Evolutionary conservation across 352 stramenopile species (phyloP), one percentile per base, ranked within the genome.

Genomic region (Globisporangium heterothallicum): DNA sequence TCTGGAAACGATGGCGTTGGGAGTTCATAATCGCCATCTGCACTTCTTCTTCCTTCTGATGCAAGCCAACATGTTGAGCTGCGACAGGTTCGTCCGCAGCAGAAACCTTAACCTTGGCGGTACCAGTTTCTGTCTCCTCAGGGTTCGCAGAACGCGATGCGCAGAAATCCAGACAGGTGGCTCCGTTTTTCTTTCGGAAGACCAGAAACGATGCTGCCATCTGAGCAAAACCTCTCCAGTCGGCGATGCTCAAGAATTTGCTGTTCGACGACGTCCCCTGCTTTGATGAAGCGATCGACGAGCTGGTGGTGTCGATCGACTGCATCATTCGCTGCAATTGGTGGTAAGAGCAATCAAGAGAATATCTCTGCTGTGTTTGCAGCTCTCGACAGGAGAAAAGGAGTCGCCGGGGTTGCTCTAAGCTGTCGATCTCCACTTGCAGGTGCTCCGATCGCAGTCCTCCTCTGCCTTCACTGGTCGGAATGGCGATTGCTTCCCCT

Each of bases 341-440:
- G 19, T 74, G 30, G 21, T 62, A 70, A 3, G 72, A 77, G 19
- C 59, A 82, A 42, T 85, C 73, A 5, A 72, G 54, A 21, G 63
- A 72, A 27, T 83, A 85, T 21, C 51, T 58, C 2, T 65, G 68
- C 10, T 65, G 72, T 5, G 72, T 68, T 22, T 85, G 65, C 1
- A 73, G 43, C 36, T 88, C 71, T 24, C 63, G 60, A 24, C 61
- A 84, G 2, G 73, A 85, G 42, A 85, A 85, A 36, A 78, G 59
- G 2, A 88, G 55, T 3, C 72, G 62, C 2, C 59, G 58, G 19
- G 78, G 70, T 7, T 64, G 57, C 13, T 61, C 42, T 21, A 74
- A 51, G 29, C 70, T 34, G 30, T 88, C 70, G 1, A 80, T 46
- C 34, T 84, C 64, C 12, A 84, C 53, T 4, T 70, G 68, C 9